phyloP scores from a whole-genome alignment of 306 rosid species.

The Quercus agrifolia region DNA sequence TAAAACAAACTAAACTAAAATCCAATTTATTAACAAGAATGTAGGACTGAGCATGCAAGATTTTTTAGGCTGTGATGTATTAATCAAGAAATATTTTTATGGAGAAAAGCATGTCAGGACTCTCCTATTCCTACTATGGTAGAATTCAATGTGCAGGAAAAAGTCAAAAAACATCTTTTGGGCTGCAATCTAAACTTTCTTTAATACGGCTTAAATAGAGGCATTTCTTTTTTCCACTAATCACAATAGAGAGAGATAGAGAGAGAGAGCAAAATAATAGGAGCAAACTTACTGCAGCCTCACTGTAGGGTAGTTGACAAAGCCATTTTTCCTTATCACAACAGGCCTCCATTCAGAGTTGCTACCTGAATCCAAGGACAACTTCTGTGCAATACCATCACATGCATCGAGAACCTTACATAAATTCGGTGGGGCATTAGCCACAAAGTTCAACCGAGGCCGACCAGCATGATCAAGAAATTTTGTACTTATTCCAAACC shows the following conservation, averaged over 20 bases:
- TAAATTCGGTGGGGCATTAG: constrained; percentile 55
- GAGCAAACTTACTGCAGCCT: constrained; percentile 85
- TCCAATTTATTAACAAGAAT: not conserved
- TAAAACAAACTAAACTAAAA: not conserved
- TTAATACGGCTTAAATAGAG: not conserved
- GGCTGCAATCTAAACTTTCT: not conserved
- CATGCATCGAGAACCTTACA: constrained; percentile 78
- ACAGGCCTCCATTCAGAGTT: constrained; percentile 75
- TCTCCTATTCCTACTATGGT: not conserved
- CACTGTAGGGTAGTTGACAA: constrained; percentile 64
- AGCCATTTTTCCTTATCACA: constrained; percentile 70
- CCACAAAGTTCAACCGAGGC: constrained; percentile 71
- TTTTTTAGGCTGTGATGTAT: not conserved
- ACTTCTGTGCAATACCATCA: constrained; percentile 50
- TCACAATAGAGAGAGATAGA: not conserved
- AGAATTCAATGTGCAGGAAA: not conserved
- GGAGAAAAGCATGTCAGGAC: not conserved
- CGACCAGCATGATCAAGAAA: constrained; percentile 71
- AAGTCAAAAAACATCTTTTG: not conserved
- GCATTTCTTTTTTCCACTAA: not conserved
- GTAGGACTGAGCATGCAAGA: not conserved
- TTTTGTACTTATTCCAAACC: constrained; percentile 77
- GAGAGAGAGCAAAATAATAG: not conserved
- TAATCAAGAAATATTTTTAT: not conserved
- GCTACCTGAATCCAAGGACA: constrained; percentile 56